Evolutionary conservation across 768 basidiomycete genomes (phyloP), one percentile per base, ranked within the genome.

Genomic region (Macrolepiota dolichaula): DNA sequence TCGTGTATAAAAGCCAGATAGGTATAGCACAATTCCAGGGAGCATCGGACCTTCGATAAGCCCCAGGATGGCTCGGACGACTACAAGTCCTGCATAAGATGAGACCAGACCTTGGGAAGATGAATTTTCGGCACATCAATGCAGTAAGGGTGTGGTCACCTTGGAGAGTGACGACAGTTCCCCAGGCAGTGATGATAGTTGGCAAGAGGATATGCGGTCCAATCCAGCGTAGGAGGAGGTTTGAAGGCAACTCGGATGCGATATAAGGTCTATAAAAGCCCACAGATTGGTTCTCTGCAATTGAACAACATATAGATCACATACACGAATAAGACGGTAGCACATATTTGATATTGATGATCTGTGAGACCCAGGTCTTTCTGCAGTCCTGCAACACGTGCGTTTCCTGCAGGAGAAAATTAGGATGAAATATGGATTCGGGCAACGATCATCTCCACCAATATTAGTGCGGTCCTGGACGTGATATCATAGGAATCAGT

Each of bases 131-230:
- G 15, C 19, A 15, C 35, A 11, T 19, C 15, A 3, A 53, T 10
- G 24, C 24, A 12, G 24, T 17, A 19, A 13, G 22, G 22, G 10
- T 10, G 42, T 15, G 38, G 37, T 22, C 38, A 66, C 65, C 81
- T 72, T 85, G 82, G 40, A 78, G 70, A 12, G 79, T 73, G 32
- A 77, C 73, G 15, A 79, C 74, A 7, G 82, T 56, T 25, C 84
- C 84, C 84, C 85, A 86, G 3, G 73, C 52, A 1, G 76, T 77
- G 25, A 84, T 72, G 64, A 84, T 73, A 1, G 75, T 62, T 0
- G 84, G 84, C 61, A 85, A 76, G 57, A 82, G 69, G 37, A 76
- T 63, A 44, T 79, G 74, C 0, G 85, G 80, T 0, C 85, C 84
- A 24, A 84, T 65, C 55, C 65, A 72, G 50, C 68, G 67, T 11